Evolutionary conservation across 2,329 filamentous ascomycete genomes (phyloP), one percentile per base, ranked within the genome.

Genomic region (Scedosporium dehoogii): DNA sequence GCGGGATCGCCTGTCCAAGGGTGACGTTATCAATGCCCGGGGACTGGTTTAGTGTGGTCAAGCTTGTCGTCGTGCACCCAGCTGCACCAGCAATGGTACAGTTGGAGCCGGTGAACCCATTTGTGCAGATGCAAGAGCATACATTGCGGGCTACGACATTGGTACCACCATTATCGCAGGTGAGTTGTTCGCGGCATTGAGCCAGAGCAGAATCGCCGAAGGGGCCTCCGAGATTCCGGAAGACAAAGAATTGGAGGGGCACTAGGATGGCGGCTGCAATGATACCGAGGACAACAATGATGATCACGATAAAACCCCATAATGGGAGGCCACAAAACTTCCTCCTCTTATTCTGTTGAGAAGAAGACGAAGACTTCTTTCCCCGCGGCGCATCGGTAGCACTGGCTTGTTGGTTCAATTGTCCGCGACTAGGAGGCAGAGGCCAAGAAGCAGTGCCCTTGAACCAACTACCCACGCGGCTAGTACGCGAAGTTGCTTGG

Each of bases 51-150:
- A 69, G 66, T 16, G 75, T 82, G 2, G 71, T 70, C 10, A 79
- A 63, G 29, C 77, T 75, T 9, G 81, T 80, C 1, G 79, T 82
- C 1, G 81, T 81, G 68, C 83, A 86, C 16, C 81, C 82, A 46
- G 77, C 73, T 0, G 77, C 72, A 58, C 77, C 78, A 1, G 74
- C 71, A 25, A 73, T 72, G 4, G 77, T 79, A 69, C 83, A 85
- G 64, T 81, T 77, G 23, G 75, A 74, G 14, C 82, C 81, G 0
- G 89, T 92, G 72, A 93, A 97, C 1, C 92, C 91, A 68, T 94
- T 92, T 23, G 88, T 85, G 74, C 93, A 99, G 53, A 97, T 85
- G 72, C 93, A 99, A 12, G 87, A 88, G 75, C 93, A 97, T 21
- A 82, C 77, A 3, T 84, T 82, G 63, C 84, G 79, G 16, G 82